These are phyloP conservation scores for Cryptosporidium ubiquitum DNA, from an alignment of 169 alveolate species.

Conservation along the genomic window DNA sequence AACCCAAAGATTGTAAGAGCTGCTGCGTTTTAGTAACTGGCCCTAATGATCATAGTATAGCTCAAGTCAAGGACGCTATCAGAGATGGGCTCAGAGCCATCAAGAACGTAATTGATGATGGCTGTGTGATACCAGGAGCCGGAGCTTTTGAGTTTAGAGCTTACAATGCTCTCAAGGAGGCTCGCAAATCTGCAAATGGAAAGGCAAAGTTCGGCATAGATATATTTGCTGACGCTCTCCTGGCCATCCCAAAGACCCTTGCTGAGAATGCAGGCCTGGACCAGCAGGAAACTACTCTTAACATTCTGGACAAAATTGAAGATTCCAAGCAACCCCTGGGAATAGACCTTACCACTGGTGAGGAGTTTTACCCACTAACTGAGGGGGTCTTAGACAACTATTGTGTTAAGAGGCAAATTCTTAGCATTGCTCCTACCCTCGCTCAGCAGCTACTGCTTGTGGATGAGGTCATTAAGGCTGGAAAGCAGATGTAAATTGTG, in stretches of 20 bases:
- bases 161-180: constrained; percentile 86
- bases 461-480: constrained; percentile 98
- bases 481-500: constrained; percentile 89
- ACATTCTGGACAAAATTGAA: constrained; percentile 88
- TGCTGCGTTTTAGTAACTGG: constrained; percentile 97
- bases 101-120: constrained; percentile 94
- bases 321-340: constrained; percentile 92
- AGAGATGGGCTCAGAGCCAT: constrained; percentile 98
- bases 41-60: constrained; percentile 96
- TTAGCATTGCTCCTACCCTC: constrained; percentile 97
- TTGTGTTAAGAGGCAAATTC: constrained; percentile 93
- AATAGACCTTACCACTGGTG: constrained; percentile 93
- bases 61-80: constrained; percentile 93
- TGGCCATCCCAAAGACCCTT: constrained; percentile 93
- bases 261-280: constrained; percentile 98
- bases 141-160: constrained; percentile 97
- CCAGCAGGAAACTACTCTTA: constrained; percentile 90
- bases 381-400: constrained; percentile 96
- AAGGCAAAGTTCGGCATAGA: constrained; percentile 95
- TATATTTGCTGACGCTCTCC: constrained; percentile 95
- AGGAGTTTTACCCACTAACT: constrained; percentile 91
- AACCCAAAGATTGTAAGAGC: constrained; percentile 94
- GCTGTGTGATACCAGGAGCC: constrained; percentile 97
- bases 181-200: constrained; percentile 86
- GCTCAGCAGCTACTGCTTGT: constrained; percentile 97